phyloP scores from a whole-genome alignment of 1,139 yeast genomes.

The Hyphopichia pseudoburtonii region DNA sequence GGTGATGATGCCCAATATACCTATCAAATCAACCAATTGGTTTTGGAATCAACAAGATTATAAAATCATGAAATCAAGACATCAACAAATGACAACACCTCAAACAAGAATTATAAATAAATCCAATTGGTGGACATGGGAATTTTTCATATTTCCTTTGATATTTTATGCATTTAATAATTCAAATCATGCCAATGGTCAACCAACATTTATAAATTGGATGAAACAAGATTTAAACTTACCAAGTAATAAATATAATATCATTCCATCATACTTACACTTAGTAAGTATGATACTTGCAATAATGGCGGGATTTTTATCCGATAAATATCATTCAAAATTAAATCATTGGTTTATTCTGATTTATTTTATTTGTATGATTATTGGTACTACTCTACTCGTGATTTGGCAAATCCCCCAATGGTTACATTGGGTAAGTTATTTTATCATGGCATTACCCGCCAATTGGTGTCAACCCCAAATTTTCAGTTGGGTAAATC shows the following conservation, averaged over 20 bases:
- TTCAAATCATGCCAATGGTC: slow-evolving; percentile 33
- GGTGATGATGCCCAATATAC: slow-evolving; percentile 43
- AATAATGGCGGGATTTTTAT: slow-evolving; percentile 33
- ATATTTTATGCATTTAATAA: slow-evolving; percentile 47
- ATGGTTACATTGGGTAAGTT: slow-evolving; percentile 43
- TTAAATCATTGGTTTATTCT: slow-evolving; percentile 32
- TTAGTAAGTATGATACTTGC: slow-evolving; percentile 41
- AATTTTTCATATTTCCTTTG: slow-evolving; percentile 41
- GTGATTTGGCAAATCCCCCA: slow-evolving; percentile 35
- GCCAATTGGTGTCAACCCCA: slow-evolving; percentile 28
- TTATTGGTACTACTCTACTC: slow-evolving; percentile 36
- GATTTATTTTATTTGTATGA: slow-evolving; percentile 29
- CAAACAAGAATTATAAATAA: slow-evolving; percentile 39
- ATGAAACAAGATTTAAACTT: slow-evolving; percentile 42
- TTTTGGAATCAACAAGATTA: slow-evolving; percentile 32
- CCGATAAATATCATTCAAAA: slow-evolving; percentile 40
- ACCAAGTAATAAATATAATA: slow-evolving; percentile 37
- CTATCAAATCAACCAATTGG: slow-evolving; percentile 39
- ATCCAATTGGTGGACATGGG: slow-evolving; percentile 35
- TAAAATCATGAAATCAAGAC: slow-evolving; percentile 30
- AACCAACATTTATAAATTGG: slow-evolving; percentile 51
- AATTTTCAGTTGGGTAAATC: slow-evolving; percentile 24
- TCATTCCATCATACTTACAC: slow-evolving; percentile 41
- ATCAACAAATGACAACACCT: slow-evolving; percentile 41
- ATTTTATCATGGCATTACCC: slow-evolving; percentile 39